Evolutionary conservation across 148 eudicot species (phyloP), one percentile per base, ranked within the genome.

Genomic region (Arbutus unedo): DNA sequence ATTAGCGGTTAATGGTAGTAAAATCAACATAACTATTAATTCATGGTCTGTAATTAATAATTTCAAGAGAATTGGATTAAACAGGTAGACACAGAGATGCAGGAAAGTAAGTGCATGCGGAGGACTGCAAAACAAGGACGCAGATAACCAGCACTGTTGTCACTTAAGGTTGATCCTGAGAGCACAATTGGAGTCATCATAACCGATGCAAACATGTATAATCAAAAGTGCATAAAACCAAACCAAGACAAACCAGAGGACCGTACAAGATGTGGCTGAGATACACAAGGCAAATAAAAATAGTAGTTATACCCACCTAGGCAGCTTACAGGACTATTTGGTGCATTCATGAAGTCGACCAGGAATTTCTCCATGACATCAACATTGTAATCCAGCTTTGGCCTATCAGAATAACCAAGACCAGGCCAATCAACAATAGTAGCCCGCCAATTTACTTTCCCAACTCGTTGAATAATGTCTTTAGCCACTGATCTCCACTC

Each of bases 371-470:
- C 98, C 98, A 94, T 93, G 47, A 96, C 95, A 91, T 93, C 94
- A 47, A 93, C 97, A 84, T 89, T 91, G 83, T 94, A 96, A 72
- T 96, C 98, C 23, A 96, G 87, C 89, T 94, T 94, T 2, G 97
- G 98, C 77, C 98, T 85, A 73, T 91, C 97, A 49, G 98, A 96
- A 88, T 96, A 91, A 6, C 98, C 98, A 64, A 96, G 62, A 79
- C 98, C 98, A 41, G 98, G 98, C 98, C 98, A 96, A 83, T 96
- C 98, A 83, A 94, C 93, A 85, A 96, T 90, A 44, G 95, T 91
- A 75, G 93, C 91, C 83, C 87, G 85, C 85, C 89, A 93, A 84
- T 88, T 88, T 53, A 81, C 82, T 48, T 81, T 74, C 16, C 89
- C 92, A 77, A 78, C 87, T 76, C 85, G 86, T 54, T 86, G 88